Base-by-base conservation (phyloP, 1,284 basidiomycete species). In the Apiotrichum brassicae region DNA sequence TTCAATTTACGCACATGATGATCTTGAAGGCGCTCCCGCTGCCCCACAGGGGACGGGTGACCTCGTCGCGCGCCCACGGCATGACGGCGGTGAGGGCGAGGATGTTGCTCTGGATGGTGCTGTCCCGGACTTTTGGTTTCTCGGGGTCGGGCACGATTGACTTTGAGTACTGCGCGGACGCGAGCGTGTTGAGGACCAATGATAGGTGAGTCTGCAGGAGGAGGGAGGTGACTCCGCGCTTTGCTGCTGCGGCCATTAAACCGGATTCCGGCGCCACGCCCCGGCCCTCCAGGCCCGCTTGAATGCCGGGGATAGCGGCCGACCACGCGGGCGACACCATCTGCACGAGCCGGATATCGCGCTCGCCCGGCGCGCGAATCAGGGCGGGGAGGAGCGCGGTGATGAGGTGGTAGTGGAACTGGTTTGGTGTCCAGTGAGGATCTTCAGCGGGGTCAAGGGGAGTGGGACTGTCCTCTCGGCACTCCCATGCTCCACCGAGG, bases 321-420 rank as follows among this genome's bases (percentile, higher is more conserved):
- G 86, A 82, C 62, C 89, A 91, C 56, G 86, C 86, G 1, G 87
- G 86, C 54, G 90, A 89, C 63, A 90, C 78, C 36, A 91, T 77
- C 51, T 81, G 82, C 61, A 92, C 75, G 55, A 92, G 79, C 18
- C 88, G 82, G 44, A 93, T 88, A 59, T 89, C 86, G 37, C 88
- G 79, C 65, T 91, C 87, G 6, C 79, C 76, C 0, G 87, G 88
- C 2, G 85, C 84, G 26, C 85, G 81, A 14, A 92, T 79, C 3
- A 92, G 75, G 25, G 79, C 76, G 3, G 88, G 88, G 0, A 92
- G 78, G 0, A 92, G 77, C 5, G 87, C 76, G 0, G 87, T 90
- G 8, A 81, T 77, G 16, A 90, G 76, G 43, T 90, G 76, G 72
- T 89, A 92, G 13, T 70, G 65, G 39, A 64, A 62, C 62, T 74